phyloP scores from a whole-genome alignment of 306 rosid species.

The Pterocarpus macrocarpus region DNA sequence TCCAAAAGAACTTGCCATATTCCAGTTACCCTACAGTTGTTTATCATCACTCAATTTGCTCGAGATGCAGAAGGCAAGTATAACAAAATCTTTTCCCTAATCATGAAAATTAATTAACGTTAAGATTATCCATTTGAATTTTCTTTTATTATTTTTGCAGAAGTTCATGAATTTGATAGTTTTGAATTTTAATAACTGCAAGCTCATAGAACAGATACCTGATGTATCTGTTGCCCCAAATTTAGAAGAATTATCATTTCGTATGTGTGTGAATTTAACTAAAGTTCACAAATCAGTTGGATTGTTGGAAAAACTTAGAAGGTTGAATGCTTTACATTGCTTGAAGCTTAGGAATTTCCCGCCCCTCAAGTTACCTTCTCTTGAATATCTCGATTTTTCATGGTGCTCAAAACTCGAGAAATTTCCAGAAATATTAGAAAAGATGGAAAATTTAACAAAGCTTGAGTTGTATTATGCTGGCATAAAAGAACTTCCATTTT shows the following conservation, averaged over 20 bases:
- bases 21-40: not conserved
- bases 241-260: not conserved
- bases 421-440: not conserved
- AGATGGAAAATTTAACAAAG: not conserved
- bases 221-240: not conserved
- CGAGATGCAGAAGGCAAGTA: not conserved
- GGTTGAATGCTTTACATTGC: not conserved
- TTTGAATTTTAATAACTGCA: not conserved
- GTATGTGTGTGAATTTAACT: not conserved
- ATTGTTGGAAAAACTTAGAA: not conserved
- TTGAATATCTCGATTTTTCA: not conserved
- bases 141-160: not conserved
- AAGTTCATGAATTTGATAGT: not conserved
- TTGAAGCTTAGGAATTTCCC: not conserved
- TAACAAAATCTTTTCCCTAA: not conserved
- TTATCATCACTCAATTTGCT: not conserved
- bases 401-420: not conserved
- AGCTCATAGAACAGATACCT: not conserved
- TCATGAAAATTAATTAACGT: not conserved
- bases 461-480: not conserved
- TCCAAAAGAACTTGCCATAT: not conserved
- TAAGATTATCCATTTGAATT: not conserved
- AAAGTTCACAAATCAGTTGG: not conserved
- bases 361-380: not conserved
- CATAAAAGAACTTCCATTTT: not conserved